phyloP scores from a whole-genome alignment of 2,329 filamentous ascomycete species.

The Xylariomycetidae sp. region DNA sequence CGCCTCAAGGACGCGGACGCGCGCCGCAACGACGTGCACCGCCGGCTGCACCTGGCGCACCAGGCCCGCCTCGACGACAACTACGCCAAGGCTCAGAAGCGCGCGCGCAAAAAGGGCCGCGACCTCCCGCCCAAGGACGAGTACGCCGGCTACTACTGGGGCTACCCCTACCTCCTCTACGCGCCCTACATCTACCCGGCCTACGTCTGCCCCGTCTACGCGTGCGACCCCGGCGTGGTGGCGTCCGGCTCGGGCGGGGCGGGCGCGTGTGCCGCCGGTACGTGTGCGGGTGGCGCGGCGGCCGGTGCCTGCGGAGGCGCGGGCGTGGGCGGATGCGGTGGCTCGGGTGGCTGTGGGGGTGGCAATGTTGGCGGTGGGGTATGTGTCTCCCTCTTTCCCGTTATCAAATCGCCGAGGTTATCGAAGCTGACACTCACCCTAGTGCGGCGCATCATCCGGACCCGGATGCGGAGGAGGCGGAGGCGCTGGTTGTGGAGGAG shows the following conservation, averaged over 20 bases:
- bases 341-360: constrained; percentile 15
- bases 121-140: constrained; percentile 40
- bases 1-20: constrained; percentile 20
- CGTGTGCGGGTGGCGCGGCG: constrained; percentile 32
- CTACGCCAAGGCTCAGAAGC: constrained; percentile 48
- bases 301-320: constrained; percentile 41
- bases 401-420: background rate
- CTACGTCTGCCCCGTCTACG: constrained; percentile 17
- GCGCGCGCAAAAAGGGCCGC: constrained; percentile 44
- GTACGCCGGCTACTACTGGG: constrained; percentile 48
- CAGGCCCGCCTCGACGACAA: constrained; percentile 40
- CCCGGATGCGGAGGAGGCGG: constrained; percentile 24
- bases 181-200: constrained; percentile 38
- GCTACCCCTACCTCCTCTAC: constrained; percentile 44
- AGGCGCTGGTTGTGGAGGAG: constrained; percentile 13
- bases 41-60: constrained; percentile 30
- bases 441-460: constrained; percentile 16
- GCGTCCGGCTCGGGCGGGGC: constrained; percentile 33
- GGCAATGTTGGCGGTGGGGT: constrained; percentile 22
- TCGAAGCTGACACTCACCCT: constrained; percentile 1
- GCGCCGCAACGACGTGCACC: constrained; percentile 23
- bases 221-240: constrained; percentile 32
- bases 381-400: constrained; percentile 4
- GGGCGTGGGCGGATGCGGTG: constrained; percentile 32
- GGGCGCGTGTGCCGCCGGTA: constrained; percentile 25